Base-by-base conservation (phyloP, 805 yeast genomes). In the Candida succiphila region DNA sequence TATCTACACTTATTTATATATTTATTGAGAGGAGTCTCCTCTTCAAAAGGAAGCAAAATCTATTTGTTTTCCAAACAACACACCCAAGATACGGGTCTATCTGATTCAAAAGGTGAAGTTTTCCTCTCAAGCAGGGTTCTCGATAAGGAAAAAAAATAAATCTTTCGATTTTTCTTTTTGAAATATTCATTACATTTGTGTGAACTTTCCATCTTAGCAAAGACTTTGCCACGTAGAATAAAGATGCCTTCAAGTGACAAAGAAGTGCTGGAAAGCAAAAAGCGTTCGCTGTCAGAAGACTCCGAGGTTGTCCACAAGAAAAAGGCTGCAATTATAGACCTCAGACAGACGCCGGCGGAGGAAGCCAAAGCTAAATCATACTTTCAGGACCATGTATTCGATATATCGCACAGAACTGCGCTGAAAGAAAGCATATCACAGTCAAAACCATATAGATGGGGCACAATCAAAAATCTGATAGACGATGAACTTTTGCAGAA, bases 381-480 rank as follows among this genome's bases (percentile, higher is more conserved):
- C 25, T 54, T 56, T 28, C 58, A 56, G 31, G 31, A 40, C 0
- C 53, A 54, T 33, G 38, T 56, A 13, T 53, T 55, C 32, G 69
- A 69, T 18, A 44, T 50, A 1, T 39, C 56, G 2, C 70, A 66
- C 42, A 59, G 57, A 43, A 41, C 48, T 3, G 42, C 49, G 1
- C 48, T 82, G 34, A 60, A 60, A 35, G 36, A 58, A 2, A 55
- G 58, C 21, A 72, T 87, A 25, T 42, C 58, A 2, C 56, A 60
- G 7, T 75, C 94, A 3, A 65, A 72, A 41, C 98, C 98, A 1
- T 92, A 81, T 53, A 69, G 75, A 50, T 89, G 96, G 88, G 96
- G 97, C 2, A 76, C 87, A 12, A 80, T 92, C 31, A 65, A 63
- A 17, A 69, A 76, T 23, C 61, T 92, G 30, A 67, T 92, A 27